These are phyloP conservation scores for Haematococcus lacustris DNA, from an alignment of 139 green algal genomes.

Conservation along the genomic window DNA sequence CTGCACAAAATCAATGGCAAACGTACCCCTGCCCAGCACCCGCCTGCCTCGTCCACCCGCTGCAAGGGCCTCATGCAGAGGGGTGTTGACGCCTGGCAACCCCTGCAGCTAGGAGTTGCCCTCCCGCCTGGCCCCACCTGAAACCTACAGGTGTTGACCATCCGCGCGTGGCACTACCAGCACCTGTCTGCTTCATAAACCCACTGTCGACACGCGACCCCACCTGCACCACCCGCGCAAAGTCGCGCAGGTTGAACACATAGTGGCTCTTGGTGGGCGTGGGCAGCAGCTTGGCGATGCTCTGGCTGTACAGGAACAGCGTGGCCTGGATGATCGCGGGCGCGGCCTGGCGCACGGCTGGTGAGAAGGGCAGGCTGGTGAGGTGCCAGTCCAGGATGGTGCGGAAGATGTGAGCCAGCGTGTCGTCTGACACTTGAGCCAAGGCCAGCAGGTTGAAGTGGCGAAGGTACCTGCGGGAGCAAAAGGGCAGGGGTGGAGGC, in stretches of 20 bases:
- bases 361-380: background rate
- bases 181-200: no score
- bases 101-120: no score
- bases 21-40: no score
- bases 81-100: no score
- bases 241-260: slow-evolving; percentile 78
- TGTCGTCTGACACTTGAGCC: slow-evolving; percentile 51
- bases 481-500: no score
- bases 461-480: slow-evolving; percentile 56
- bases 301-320: slow-evolving; percentile 53
- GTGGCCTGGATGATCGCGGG: slow-evolving; percentile 31
- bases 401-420: slow-evolving; percentile 58
- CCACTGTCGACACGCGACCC: no score
- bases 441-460: slow-evolving; percentile 62
- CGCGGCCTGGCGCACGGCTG: background rate
- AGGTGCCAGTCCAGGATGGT: slow-evolving; percentile 73
- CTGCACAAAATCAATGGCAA: no score
- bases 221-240: slow-evolving; percentile 65
- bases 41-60: no score
- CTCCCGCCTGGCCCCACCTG: no score
- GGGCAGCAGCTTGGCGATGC: slow-evolving; percentile 58
- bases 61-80: no score
- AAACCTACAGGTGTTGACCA: no score
- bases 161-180: no score
- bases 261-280: slow-evolving; percentile 80